These are phyloP conservation scores for Zhuliangozyma parablackwelliae DNA, from an alignment of 1,139 yeast genomes.

Conservation along the genomic window DNA sequence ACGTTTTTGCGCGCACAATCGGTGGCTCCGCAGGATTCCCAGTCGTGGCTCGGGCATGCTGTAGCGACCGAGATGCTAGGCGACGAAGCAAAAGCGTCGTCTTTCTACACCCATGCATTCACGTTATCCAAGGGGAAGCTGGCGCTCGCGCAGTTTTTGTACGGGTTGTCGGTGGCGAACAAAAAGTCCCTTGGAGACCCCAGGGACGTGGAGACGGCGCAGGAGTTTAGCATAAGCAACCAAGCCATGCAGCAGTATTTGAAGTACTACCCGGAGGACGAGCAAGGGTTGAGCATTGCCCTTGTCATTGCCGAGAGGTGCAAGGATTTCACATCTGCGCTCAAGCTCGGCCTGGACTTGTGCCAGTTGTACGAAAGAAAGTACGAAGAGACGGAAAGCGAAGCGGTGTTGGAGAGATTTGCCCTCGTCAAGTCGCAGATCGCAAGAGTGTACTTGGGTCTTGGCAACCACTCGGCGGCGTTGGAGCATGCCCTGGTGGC, in stretches of 20 bases:
- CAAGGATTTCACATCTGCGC: constrained; percentile 53
- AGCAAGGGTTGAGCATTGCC: constrained; percentile 57
- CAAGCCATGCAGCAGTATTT: constrained; percentile 72
- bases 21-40: constrained; percentile 69
- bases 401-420: constrained; percentile 43
- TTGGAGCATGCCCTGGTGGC: constrained; percentile 59
- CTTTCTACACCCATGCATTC: constrained; percentile 71
- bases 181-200: constrained; percentile 42
- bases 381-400: constrained; percentile 57
- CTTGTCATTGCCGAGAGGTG: constrained; percentile 67
- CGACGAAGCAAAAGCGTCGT: constrained; percentile 45
- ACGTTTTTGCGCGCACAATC: constrained; percentile 76
- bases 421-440: constrained; percentile 62
- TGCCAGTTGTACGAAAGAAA: constrained; percentile 49
- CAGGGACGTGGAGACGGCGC: constrained; percentile 55
- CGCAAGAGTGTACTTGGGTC: constrained; percentile 67
- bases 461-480: constrained; percentile 50
- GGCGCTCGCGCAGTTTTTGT: constrained; percentile 67
- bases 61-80: constrained; percentile 60
- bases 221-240: constrained; percentile 63
- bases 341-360: constrained; percentile 43
- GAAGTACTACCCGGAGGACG: constrained; percentile 61
- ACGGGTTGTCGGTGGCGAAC: constrained; percentile 56
- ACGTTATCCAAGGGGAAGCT: constrained; percentile 70
- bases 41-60: constrained; percentile 90